Base-by-base conservation (phyloP, 2,329 filamentous ascomycete genomes). In the Paracorniculantispora psalliotae region DNA sequence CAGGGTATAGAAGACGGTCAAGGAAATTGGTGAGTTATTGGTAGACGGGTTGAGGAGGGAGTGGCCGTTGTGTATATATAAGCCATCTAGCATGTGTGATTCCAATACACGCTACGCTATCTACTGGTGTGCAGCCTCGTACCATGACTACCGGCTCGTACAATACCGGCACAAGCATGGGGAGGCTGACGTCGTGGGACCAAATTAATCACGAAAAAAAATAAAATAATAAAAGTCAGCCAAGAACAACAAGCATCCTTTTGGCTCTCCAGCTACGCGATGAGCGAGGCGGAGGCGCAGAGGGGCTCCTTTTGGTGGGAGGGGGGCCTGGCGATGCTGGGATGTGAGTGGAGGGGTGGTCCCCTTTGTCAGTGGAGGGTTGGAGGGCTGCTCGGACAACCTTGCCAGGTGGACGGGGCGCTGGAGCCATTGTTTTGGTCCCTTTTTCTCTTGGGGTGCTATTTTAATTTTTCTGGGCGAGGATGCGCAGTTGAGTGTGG, bases 331-430 rank as follows among this genome's bases (percentile, higher is more conserved):
- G 28, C 47, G 47, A 50, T 33, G 26, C 47, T 4, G 28, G 47
- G 26, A 33, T 49, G 46, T 33, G 5, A 19, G n/a, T 35, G 17
- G 46, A 33, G 28, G 47, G n/a, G n/a, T 35, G 13, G n/a, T 26
- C 19, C 30, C 49, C 49, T 52, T 41, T 33, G 26, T 52, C 35
- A 8, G n/a, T 21, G 17, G 33, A n/a, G n/a, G n/a, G n/a, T n/a
- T 26, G 33, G 50, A 41, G 50, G 50, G 50, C 50, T 53, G 50
- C 35, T 41, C 50, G 35, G 50, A 52, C 50, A 53, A 53, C 50
- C 50, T 23, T 52, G 50, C 23, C 35, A 43, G 8, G 48, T 5
- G 7, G 41, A 48, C 30, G 48, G 48, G 48, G 48, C 47, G 9
- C 8, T 28, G 26, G 17, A 28, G 19, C 21, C 21, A 19, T 49